These are phyloP conservation scores for Gigaspora rosea DNA, from an alignment of 192 early-diverging fungal genomes.

Conservation along the genomic window DNA sequence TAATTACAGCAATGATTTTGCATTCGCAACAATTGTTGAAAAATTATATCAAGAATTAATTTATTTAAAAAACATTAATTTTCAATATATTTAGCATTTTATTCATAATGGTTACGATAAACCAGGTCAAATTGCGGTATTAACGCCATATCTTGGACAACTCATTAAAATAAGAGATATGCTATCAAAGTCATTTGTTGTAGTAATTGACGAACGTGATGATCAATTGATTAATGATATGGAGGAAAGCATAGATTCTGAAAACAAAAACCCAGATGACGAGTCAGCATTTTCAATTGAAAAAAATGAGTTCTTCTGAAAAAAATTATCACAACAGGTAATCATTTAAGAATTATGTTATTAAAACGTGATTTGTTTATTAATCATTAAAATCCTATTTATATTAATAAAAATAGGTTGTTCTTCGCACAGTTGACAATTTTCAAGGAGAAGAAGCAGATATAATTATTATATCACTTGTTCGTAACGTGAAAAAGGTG, in stretches of 20 bases:
- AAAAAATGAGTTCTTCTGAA: background rate
- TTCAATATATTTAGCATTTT: conserved; percentile 35
- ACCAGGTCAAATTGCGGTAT: conserved; percentile 51
- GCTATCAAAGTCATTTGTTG: conserved; percentile 34
- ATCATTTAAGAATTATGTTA: background rate
- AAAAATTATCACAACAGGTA: background rate
- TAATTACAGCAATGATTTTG: background rate
- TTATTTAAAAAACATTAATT: background rate
- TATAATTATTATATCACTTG: conserved; percentile 47
- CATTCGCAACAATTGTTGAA: background rate
- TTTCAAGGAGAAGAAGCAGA: conserved; percentile 52
- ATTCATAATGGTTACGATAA: conserved; percentile 52
- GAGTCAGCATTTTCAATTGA: background rate
- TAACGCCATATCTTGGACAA: conserved; percentile 60
- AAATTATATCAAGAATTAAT: too few relatives aligned
- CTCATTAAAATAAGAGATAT: conserved; percentile 45
- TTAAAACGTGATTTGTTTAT: background rate
- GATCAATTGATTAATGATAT: background rate
- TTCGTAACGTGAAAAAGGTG: conserved; percentile 35
- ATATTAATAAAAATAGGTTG: conserved; percentile 21
- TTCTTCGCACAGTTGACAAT: conserved; percentile 48
- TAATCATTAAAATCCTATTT: background rate
- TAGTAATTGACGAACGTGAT: conserved; percentile 35
- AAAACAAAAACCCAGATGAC: background rate
- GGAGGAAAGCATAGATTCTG: background rate